Base-by-base conservation (phyloP, 2,329 filamentous ascomycete genomes). In the Epichloe sibirici region DNA sequence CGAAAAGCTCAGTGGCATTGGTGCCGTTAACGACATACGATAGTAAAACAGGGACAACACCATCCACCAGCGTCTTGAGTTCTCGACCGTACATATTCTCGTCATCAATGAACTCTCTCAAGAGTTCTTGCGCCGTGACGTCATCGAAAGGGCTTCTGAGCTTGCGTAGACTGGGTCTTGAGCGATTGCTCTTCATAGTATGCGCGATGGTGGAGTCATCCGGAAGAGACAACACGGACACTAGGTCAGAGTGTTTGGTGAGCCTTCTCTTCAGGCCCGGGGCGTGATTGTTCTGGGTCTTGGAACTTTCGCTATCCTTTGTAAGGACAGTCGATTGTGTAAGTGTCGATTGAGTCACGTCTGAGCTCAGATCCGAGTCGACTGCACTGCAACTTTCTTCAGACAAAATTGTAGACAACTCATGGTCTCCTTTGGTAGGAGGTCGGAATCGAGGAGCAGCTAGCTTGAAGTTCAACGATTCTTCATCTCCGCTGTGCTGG, bases 211-310 rank as follows among this genome's bases (percentile, higher is more conserved):
- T 69, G 38, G 69, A 69, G 52, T 81, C 71, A 54, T 83, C 75
- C 0, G 85, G 82, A 54, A 88, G 71, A 0, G 90, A 97, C 8
- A 98, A 74, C 3, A 95, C 89, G 0, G 93, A 97, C 40, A 98
- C 88, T 25, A 98, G 75, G 66, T 98, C 93, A 15, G 90, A 90
- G 68, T 97, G 90, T 54, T 88, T 95, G 4, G 90, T 95, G 40
- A 95, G 76, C 55, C 86, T 82, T 57, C 88, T 80, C 66, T 86
- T 88, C 37, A 88, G 71, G 44, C 74, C 76, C 1, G 76, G 69
- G 56, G 71, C 76, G 59, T 74, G 72, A 66, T 59, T 76, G 62
- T 25, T 28, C 12, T n/a, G 31, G 3, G 39, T 31, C 17, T 38
- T 45, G 8, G 45, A 31, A 8, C 3, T 4, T 23, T 66, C 71